These are phyloP conservation scores for Alternaria metachromatica DNA, from an alignment of 2,329 filamentous ascomycete genomes.

Conservation along the genomic window DNA sequence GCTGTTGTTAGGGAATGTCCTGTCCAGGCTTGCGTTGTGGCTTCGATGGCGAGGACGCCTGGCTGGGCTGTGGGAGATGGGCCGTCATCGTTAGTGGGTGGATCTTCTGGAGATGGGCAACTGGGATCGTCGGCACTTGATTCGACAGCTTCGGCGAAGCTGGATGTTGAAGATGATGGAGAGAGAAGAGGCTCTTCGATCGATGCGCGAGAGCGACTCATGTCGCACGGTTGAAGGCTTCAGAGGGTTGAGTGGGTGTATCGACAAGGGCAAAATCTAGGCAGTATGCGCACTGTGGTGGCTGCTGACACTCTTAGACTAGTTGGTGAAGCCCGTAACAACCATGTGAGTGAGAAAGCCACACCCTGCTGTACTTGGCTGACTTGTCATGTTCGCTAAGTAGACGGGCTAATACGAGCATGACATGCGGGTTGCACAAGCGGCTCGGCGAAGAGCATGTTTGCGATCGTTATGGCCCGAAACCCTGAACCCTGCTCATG, in stretches of 20 bases:
- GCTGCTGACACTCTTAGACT: no score
- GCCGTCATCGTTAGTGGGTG: background rate
- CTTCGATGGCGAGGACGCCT: constrained; percentile 14
- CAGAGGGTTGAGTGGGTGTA: fast-evolving
- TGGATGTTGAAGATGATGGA: background rate
- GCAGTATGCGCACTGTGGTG: no score
- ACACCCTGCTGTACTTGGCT: background rate
- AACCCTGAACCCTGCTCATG: background rate
- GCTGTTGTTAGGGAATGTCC: background rate
- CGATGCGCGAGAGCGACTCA: background rate
- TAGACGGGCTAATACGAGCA: background rate
- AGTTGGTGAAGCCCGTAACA: no score
- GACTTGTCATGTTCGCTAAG: background rate
- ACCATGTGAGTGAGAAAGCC: background rate
- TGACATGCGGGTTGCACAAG: background rate
- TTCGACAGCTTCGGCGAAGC: background rate
- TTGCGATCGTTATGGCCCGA: constrained; percentile 8
- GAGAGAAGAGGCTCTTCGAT: background rate
- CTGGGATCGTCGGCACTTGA: background rate
- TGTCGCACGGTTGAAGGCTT: background rate
- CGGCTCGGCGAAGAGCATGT: background rate
- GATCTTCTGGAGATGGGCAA: background rate
- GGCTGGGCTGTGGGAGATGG: background rate
- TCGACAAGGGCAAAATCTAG: background rate
- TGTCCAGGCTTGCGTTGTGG: constrained; percentile 11